These are phyloP conservation scores for Gossypium bickii DNA, from an alignment of 345 rosid species.

Conservation along the genomic window DNA sequence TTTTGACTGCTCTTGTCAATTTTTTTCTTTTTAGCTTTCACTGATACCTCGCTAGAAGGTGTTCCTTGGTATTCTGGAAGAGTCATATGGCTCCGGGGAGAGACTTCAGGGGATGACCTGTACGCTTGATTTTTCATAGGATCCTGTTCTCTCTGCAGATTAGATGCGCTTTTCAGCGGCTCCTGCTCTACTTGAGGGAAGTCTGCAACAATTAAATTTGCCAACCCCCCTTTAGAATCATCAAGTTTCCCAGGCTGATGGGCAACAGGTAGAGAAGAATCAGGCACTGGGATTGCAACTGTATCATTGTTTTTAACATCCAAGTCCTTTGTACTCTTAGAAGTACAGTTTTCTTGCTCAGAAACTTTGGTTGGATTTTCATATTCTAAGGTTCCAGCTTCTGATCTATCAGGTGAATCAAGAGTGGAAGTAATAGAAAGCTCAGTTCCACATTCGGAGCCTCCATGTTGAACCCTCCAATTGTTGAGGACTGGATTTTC, in stretches of 20 bases:
- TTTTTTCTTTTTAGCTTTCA: conserved; percentile 46
- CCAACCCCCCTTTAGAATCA: conserved; percentile 29
- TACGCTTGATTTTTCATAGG: conserved; percentile 37
- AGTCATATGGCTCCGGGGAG: conserved; percentile 59
- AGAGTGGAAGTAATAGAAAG: conserved; percentile 91
- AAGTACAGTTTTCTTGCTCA: conserved; percentile 32
- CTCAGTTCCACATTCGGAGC: conserved; percentile 91
- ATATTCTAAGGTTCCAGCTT: conserved; percentile 40
- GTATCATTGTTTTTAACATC: conserved; percentile 35
- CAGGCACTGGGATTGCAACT: conserved; percentile 22
- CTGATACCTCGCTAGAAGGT: conserved; percentile 77
- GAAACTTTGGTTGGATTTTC: conserved; percentile 36
- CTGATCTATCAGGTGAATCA: conserved; percentile 74
- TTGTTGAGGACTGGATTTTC: conserved; percentile 12
- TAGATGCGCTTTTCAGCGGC: conserved; percentile 34
- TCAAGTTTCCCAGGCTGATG: conserved; percentile 35
- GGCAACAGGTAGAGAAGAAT: conserved; percentile 17
- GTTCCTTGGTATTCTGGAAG: conserved; percentile 77
- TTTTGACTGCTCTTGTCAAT: conserved; percentile 50
- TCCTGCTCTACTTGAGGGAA: conserved; percentile 29
- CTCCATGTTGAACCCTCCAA: conserved; percentile 39
- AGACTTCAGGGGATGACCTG: conserved; percentile 52
- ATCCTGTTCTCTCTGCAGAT: conserved; percentile 30
- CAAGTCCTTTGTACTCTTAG: conserved; percentile 22
- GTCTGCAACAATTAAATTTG: conserved; percentile 25